Base-by-base conservation (phyloP, 345 rosid genomes). In the Erodium maritimum region DNA sequence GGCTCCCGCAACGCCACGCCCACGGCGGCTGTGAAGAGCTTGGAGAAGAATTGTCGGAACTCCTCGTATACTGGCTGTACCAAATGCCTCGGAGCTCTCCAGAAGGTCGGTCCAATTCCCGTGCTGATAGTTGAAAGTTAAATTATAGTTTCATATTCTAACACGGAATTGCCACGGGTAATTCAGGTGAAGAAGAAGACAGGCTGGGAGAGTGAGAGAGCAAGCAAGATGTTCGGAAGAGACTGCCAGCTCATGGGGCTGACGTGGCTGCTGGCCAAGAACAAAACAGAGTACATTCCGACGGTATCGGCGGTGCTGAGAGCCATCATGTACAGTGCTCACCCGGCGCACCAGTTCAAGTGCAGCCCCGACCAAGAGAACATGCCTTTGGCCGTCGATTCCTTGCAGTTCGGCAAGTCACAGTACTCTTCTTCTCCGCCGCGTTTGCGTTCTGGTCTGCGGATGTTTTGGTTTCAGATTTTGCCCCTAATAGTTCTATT, bases 301-400 rank as follows among this genome's bases (percentile, higher is more conserved):
- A 94, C 99, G 54, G 99, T 94, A 52, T 94, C 99, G 0, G 99
- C 99, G 9, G 97, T 86, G 53, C 68, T 94, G 8, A 73, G 99
- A 60, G 99, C 99, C 63, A 72, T 90, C 21, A 84, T 94, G 88
- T 94, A 94, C 77, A 87, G 90, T 51, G 64, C 93, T 7, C 87
- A 85, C 77, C 84, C 91, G 33, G 83, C 91, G 13, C 85, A 74
- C 64, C 82, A 82, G 62, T 77, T 86, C 64, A 87, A 71, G 75
- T 94, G 99, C 50, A 94, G 97, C 69, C 95, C 97, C 14, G 99
- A 90, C 79, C 97, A 90, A 72, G 99, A 94, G 78, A 90, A 94
- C 90, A 94, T 94, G 99, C 99, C 99, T 0, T 75, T 94, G 59
- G 99, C 99, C 52, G 97, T 90, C 55, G 99, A 94, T 73, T 94